Conservation (phyloP, 2,329 filamentous ascomycete species). For the Colletotrichum truncatum region DNA sequence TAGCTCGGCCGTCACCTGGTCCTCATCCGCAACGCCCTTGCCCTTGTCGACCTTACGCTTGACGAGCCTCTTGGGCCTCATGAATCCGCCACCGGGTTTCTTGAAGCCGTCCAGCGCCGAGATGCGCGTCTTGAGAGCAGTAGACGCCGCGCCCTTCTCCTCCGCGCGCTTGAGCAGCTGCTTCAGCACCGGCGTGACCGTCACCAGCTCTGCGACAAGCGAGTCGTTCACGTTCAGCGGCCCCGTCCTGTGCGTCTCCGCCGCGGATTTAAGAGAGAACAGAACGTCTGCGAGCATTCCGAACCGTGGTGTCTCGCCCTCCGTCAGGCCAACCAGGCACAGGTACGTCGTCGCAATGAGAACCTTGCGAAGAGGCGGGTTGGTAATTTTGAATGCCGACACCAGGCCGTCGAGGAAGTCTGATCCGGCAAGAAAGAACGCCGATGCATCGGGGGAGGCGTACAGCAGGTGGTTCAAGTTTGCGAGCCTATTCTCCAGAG, state of each 20-base stretch:
- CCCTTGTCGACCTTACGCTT: constrained; percentile 72
- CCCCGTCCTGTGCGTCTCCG: constrained; percentile 69
- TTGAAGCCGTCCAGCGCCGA: constrained; percentile 68
- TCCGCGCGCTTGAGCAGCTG: constrained; percentile 67
- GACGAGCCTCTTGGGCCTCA: constrained; percentile 58
- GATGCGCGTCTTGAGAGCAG: constrained; percentile 68
- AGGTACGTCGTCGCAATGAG: constrained; percentile 81
- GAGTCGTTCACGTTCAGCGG: constrained; percentile 70
- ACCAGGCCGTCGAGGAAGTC: constrained; percentile 86
- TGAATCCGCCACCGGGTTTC: constrained; percentile 60
- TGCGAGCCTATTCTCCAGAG: constrained; percentile 63
- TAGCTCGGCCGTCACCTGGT: constrained; percentile 57
- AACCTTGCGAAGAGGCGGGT: constrained; percentile 69
- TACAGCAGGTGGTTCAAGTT: constrained; percentile 72
- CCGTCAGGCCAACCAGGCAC: constrained; percentile 75
- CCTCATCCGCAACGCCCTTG: constrained; percentile 57
- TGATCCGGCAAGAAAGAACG: constrained; percentile 81
- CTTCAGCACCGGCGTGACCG: constrained; percentile 78
- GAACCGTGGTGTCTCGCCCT: constrained; percentile 72
- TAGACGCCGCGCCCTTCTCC: constrained; percentile 56
- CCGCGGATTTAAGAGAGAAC: constrained; percentile 79
- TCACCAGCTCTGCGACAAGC: constrained; percentile 83
- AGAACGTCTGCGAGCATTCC: constrained; percentile 84
- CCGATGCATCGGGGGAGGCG: constrained; percentile 64
- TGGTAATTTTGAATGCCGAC: constrained; percentile 71